Evolutionary conservation across 1,284 basidiomycete genomes (phyloP).

Genomic region (Moesziomyces sp.): DNA sequence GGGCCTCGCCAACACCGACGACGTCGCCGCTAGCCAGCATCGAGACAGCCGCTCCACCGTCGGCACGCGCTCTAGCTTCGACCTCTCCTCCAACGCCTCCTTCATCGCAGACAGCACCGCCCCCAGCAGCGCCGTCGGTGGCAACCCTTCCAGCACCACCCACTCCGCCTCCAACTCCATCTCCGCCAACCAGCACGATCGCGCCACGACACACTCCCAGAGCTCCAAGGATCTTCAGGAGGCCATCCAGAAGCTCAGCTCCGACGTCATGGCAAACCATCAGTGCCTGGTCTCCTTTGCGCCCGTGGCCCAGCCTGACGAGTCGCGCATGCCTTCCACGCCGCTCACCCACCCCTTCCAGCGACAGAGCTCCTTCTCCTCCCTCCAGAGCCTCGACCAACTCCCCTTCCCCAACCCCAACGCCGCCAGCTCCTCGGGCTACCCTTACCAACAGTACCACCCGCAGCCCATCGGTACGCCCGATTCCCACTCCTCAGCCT

Average conservation of each 20-base stretch:
- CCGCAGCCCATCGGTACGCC: conserved; percentile 46
- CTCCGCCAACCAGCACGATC: conserved; percentile 36
- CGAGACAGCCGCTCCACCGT: conserved; percentile 60
- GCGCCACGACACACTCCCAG: conserved; percentile 40
- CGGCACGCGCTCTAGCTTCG: conserved; percentile 57
- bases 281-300: conserved; percentile 60
- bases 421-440: conserved; percentile 32
- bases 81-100: conserved; percentile 52
- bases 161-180: conserved; percentile 57
- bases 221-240: conserved; percentile 54
- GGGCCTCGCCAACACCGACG: conserved; percentile 24
- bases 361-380: conserved; percentile 49
- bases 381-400: conserved; percentile 41
- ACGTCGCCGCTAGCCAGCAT: conserved; percentile 21
- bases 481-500: conserved; percentile 44
- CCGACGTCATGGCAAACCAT: conserved; percentile 59
- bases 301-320: conserved; percentile 43
- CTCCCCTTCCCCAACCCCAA: conserved; percentile 40
- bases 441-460: conserved; percentile 54
- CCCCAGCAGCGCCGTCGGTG: conserved; percentile 50
- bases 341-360: conserved; percentile 37
- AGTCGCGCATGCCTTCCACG: conserved; percentile 33
- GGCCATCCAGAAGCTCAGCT: conserved; percentile 52
- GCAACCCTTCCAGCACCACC: conserved; percentile 38
- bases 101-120: conserved; percentile 58